phyloP scores from a whole-genome alignment of 208 protist species.

The Porcisia hertigi region DNA sequence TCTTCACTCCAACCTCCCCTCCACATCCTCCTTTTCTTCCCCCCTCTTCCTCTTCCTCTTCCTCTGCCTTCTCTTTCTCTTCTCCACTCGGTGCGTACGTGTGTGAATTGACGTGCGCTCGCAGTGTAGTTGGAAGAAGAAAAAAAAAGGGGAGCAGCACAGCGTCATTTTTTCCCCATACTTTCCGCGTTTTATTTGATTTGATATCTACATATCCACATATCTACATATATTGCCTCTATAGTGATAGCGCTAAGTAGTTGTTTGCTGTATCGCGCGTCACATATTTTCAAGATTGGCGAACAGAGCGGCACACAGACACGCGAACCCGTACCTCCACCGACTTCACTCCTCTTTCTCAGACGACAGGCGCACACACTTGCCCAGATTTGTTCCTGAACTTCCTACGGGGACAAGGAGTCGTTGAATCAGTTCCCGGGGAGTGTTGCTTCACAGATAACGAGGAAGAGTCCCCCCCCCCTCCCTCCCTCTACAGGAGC shows the following conservation, averaged over 20 bases:
- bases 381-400: background rate
- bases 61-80: background rate
- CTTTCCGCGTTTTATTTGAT: background rate
- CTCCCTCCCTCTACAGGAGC: background rate
- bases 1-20: background rate
- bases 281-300: background rate
- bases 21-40: background rate
- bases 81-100: background rate
- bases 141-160: background rate
- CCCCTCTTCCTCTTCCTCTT: constrained; percentile 7
- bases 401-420: background rate
- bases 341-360: background rate
- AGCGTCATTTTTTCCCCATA: background rate
- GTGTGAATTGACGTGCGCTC: background rate
- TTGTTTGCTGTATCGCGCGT: background rate
- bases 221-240: background rate
- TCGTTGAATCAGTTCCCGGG: background rate
- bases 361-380: background rate
- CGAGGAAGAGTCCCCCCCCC: background rate
- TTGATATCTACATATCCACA: background rate
- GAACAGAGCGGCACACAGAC: background rate
- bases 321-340: background rate
- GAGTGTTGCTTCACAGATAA: constrained; percentile 3
- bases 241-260: background rate
- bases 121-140: background rate